Base-by-base conservation (phyloP, 2,329 filamentous ascomycete genomes). In the Catunica adiposa region DNA sequence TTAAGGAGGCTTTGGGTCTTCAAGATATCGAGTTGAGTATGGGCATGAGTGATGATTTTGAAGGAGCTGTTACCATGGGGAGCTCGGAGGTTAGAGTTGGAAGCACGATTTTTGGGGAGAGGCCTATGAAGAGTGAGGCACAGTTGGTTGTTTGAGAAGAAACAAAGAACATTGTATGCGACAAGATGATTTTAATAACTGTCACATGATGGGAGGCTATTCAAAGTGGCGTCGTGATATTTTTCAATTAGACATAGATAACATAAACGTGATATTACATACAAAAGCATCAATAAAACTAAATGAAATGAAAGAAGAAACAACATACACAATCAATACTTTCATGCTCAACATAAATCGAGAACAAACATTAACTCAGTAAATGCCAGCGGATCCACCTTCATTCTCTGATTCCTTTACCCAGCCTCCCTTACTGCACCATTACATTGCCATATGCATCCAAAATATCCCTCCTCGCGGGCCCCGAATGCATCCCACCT, bases 11-110 rank as follows among this genome's bases (percentile, higher is more conserved):
- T 58, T 63, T 73, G 20, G 65, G 64, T 0, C 55, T 71, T 52
- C 66, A 73, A 15, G 69, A 74, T 20, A 50, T 96, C 63, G 89
- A 96, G 72, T 68, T 97, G 69, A 96, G 89, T 69, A 98, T 98
- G 90, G 90, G 90, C 5, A 98, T 98, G 92, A 96, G 89, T 66
- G 82, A 87, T 64, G 92, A 98, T 68, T 98, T 90, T 67, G 89
- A 95, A 71, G 85, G 83, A 6, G 92, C 92, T 0, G 83, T 97
- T 64, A 70, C 69, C 11, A 72, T 88, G 72, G 92, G 92, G 0
- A 96, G 89, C 69, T 76, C 80, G 62, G 89, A 97, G 73, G 89
- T 98, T 4, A 78, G 92, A 57, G 80, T 98, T 7, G 92, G 92
- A 1, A 97, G 88, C 65, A 90, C 86, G 1, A 95, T 98, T 57